Percentiles rank a stretch among this genome's conserved stretches.
Evolutionary conservation across 2,329 filamentous ascomycete genomes (phyloP).

Genomic region (Teratosphaeria nubilosa): DNA sequence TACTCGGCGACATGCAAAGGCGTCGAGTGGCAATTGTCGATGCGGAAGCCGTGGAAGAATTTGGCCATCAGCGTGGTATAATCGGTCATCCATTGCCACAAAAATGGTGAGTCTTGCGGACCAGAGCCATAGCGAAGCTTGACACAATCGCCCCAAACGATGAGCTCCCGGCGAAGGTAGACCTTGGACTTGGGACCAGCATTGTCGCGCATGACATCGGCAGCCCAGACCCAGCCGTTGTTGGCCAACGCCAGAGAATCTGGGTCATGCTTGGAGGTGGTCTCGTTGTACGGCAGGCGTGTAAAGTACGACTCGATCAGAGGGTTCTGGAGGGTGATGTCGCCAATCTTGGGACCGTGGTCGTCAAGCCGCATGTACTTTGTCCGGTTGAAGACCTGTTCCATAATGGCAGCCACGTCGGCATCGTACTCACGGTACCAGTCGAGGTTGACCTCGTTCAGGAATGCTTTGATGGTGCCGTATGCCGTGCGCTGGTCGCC

Average conservation of each 20-base stretch:
- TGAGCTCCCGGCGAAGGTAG: conserved; percentile 93
- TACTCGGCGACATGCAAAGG: conserved; percentile 90
- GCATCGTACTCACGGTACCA: conserved; percentile 88
- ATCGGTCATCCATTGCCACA: conserved; percentile 92
- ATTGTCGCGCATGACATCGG: conserved; percentile 87
- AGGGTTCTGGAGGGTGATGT: conserved; percentile 65
- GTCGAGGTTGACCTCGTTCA: conserved; percentile 77
- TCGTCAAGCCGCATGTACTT: conserved; percentile 93
- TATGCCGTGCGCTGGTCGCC: conserved; percentile 43
- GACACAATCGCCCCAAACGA: conserved; percentile 97
- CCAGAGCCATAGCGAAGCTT: conserved; percentile 82
- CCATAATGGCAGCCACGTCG: conserved; percentile 71
- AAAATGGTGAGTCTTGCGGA: conserved; percentile 76
- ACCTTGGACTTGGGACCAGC: conserved; percentile 80
- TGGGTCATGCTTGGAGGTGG: conserved; percentile 64
- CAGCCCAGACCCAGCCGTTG: conserved; percentile 98
- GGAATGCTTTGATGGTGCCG: conserved; percentile 48
- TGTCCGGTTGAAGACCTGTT: conserved; percentile 87
- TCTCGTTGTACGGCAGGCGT: conserved; percentile 66
- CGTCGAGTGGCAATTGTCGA: conserved; percentile 97
- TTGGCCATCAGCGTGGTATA: conserved; percentile 90
- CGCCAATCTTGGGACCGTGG: conserved; percentile 76
- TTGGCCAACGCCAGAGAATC: conserved; percentile 77
- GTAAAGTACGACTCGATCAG: conserved; percentile 95
- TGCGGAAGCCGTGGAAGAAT: conserved; percentile 89